Evolutionary conservation across 306 rosid genomes (phyloP).

Genomic region (Betula pendula): DNA sequence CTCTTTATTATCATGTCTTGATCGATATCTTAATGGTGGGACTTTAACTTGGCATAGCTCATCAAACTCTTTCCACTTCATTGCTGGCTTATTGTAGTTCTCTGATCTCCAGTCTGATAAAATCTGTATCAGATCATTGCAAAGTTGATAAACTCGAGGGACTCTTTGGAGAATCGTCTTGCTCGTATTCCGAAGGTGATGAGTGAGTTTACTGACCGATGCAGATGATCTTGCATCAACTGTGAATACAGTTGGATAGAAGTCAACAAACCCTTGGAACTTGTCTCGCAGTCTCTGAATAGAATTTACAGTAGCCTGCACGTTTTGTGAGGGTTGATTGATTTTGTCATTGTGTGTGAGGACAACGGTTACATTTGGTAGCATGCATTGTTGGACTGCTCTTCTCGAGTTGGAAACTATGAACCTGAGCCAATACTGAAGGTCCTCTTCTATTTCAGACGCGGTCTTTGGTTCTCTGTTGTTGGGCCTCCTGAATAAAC

Average conservation of each 20-base stretch:
- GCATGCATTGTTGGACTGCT: conserved; percentile 82
- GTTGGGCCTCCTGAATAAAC: conserved; percentile 74
- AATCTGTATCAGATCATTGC: conserved; percentile 75
- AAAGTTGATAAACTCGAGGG: conserved; percentile 85
- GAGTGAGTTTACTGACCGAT: conserved; percentile 78
- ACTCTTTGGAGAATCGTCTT: conserved; percentile 86
- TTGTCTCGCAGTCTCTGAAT: conserved; percentile 78
- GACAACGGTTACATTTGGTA: conserved; percentile 82
- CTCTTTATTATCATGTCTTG: conserved; percentile 69
- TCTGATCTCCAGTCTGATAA: conserved; percentile 87
- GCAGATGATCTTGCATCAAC: conserved; percentile 92
- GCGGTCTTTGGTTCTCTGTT: conserved; percentile 74
- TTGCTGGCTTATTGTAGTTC: conserved; percentile 90
- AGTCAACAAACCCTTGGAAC: conserved; percentile 88
- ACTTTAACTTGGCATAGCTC: conserved; percentile 83
- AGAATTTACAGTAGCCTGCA: conserved; percentile 61
- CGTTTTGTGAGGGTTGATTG: conserved; percentile 63
- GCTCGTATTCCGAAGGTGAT: conserved; percentile 69
- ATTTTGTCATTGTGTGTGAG: conserved; percentile 84
- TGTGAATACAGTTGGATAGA: conserved; percentile 82
- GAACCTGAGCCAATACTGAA: conserved; percentile 95
- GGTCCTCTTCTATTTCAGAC: conserved; percentile 83
- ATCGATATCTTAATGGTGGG: conserved; percentile 63
- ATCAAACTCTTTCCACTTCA: conserved; percentile 89
- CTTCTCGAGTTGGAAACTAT: conserved; percentile 83